Conservation (phyloP, 257 asterid genomes). For the Salvia miltiorrhiza region DNA sequence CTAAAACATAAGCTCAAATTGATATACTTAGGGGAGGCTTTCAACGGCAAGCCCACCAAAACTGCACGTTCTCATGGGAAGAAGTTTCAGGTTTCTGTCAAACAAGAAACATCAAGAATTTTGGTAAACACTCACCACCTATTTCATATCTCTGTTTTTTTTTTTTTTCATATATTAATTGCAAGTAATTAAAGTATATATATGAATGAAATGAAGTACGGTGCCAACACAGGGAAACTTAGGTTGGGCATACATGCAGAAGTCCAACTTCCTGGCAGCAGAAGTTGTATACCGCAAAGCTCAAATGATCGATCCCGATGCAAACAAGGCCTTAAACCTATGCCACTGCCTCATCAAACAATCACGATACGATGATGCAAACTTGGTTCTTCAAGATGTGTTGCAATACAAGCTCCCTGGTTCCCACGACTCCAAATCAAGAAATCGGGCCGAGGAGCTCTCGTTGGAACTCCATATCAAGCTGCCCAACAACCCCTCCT, state of each 20-base stretch:
- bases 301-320: conserved; percentile 79
- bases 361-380: conserved; percentile 58
- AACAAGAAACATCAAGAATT: conserved; percentile 72
- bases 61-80: conserved; percentile 92
- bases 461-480: conserved; percentile 32
- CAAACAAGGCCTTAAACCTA: conserved; percentile 78
- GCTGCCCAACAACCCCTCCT: conserved; percentile 20
- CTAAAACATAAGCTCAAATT: conserved; percentile 73
- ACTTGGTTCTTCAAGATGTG: conserved; percentile 52
- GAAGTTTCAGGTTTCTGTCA: conserved; percentile 80
- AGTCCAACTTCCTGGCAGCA: conserved; percentile 65
- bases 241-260: conserved; percentile 94
- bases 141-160: no score
- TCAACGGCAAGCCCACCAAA: conserved; percentile 79
- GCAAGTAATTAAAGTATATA: no score
- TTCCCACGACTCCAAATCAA: conserved; percentile 51
- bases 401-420: conserved; percentile 51
- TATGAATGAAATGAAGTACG: background rate
- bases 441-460: conserved; percentile 54
- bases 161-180: no score
- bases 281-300: conserved; percentile 82
- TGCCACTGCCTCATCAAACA: conserved; percentile 67
- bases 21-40: conserved; percentile 75
- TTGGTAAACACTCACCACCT: no score
- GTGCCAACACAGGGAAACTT: conserved; percentile 54